Conservation (phyloP, 306 rosid genomes). For the Cucurbita pepo region DNA sequence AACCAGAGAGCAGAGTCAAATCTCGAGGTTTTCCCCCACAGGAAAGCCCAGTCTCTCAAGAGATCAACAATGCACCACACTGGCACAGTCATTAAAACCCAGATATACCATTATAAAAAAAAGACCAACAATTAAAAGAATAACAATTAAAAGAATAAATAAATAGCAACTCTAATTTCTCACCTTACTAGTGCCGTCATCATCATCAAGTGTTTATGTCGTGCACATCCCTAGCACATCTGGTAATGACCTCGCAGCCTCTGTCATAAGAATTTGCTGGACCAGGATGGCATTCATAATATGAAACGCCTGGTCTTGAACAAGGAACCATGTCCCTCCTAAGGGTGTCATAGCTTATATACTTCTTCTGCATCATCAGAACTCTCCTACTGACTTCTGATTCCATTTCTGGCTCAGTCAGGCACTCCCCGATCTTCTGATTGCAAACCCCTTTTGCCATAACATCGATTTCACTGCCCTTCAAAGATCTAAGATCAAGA, state of each 20-base stretch:
- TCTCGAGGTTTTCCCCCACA: not conserved
- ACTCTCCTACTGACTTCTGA: constrained; percentile 63
- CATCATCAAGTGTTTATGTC: constrained; percentile 14
- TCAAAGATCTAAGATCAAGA: constrained; percentile 37
- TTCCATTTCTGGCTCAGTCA: constrained; percentile 37
- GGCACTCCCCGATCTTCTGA: constrained; percentile 42
- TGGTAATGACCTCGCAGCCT: constrained; percentile 78
- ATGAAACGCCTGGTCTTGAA: constrained; percentile 63
- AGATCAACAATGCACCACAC: not conserved
- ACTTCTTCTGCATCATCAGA: constrained; percentile 57
- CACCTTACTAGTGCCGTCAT: not conserved
- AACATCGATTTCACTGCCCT: constrained; percentile 19
- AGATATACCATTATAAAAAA: not conserved
- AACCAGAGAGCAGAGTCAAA: not conserved
- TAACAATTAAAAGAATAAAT: not conserved
- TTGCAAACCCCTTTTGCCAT: constrained; percentile 37
- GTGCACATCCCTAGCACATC: constrained; percentile 65
- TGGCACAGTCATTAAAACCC: not conserved
- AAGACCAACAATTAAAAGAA: not conserved
- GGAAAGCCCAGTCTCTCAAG: not conserved
- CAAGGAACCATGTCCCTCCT: constrained; percentile 80
- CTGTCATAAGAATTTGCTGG: constrained; percentile 56
- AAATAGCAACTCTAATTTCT: not conserved
- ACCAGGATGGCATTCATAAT: constrained; percentile 63
- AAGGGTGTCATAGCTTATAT: constrained; percentile 77